phyloP scores from a whole-genome alignment of 202 grass and related monocot genomes.

The Digitaria exilis region DNA sequence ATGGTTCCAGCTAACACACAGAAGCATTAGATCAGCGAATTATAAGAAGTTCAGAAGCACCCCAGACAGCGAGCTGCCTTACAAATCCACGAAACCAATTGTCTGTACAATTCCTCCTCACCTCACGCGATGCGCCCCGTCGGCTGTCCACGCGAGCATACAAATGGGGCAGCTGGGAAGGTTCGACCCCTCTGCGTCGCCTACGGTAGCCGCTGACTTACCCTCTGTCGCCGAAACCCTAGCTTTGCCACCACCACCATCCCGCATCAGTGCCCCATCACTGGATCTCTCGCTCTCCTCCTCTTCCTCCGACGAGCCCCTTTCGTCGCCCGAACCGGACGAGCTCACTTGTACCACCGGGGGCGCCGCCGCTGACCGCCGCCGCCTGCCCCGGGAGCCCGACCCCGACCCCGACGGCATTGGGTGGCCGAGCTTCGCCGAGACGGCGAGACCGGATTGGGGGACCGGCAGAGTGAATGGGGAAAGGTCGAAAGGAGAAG shows the following conservation, averaged over 20 bases:
- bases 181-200: conserved; percentile 27
- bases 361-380: not conserved
- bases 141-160: conserved; percentile 68
- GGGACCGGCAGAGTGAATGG: not conserved
- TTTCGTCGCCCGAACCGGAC: conserved; percentile 17
- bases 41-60: not conserved
- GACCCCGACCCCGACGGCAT: conserved; percentile 38
- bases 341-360: conserved; percentile 18
- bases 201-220: not conserved
- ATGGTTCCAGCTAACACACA: not conserved
- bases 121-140: conserved; percentile 83
- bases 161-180: conserved; percentile 76
- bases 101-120: conserved; percentile 10
- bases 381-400: not conserved
- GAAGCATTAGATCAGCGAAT: not conserved
- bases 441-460: not conserved
- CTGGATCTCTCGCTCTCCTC: conserved; percentile 36
- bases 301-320: not conserved
- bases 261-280: not conserved
- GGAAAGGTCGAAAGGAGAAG: not conserved
- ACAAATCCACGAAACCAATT: not conserved
- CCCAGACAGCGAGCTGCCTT: not conserved
- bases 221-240: conserved; percentile 1
- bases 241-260: not conserved
- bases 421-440: not conserved